Evolutionary conservation across 805 yeast genomes (phyloP).

Genomic region (Wickerhamiella australiensis): DNA sequence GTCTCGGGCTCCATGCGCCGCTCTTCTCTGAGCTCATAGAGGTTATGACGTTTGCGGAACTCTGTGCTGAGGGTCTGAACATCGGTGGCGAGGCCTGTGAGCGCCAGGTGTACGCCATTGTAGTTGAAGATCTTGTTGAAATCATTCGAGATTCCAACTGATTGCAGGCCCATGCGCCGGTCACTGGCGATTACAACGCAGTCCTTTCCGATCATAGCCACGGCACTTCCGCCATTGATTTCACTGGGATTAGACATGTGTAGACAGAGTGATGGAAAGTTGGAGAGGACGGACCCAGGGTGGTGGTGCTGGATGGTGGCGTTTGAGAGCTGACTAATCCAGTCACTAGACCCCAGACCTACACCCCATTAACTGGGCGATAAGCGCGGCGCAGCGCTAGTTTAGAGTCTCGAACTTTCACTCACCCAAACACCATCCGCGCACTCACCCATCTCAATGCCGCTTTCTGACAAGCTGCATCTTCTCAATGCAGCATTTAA

Average conservation of each 20-base stretch:
- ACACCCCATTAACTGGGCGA: too few relatives aligned
- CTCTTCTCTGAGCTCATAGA: constrained; percentile 85
- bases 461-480: background rate
- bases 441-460: background rate
- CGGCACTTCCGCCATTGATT: constrained; percentile 73
- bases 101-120: constrained; percentile 69
- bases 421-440: too few relatives aligned
- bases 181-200: constrained; percentile 98
- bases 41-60: constrained; percentile 72
- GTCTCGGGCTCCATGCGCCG: constrained; percentile 85
- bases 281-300: background rate
- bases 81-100: constrained; percentile 93
- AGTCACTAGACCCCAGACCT: too few relatives aligned
- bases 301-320: background rate
- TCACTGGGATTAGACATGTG: constrained; percentile 32
- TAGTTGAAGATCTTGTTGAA: constrained; percentile 85
- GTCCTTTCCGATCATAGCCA: constrained; percentile 97
- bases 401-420: too few relatives aligned
- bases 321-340: too few relatives aligned
- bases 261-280: background rate
- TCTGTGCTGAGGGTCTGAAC: constrained; percentile 70
- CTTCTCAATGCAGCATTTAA: constrained; percentile 51
- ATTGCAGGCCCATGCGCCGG: constrained; percentile 84
- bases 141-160: constrained; percentile 80
- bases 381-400: too few relatives aligned